Base-by-base conservation (phyloP, 257 asterid species). In the Galeopsis tetrahit region DNA sequence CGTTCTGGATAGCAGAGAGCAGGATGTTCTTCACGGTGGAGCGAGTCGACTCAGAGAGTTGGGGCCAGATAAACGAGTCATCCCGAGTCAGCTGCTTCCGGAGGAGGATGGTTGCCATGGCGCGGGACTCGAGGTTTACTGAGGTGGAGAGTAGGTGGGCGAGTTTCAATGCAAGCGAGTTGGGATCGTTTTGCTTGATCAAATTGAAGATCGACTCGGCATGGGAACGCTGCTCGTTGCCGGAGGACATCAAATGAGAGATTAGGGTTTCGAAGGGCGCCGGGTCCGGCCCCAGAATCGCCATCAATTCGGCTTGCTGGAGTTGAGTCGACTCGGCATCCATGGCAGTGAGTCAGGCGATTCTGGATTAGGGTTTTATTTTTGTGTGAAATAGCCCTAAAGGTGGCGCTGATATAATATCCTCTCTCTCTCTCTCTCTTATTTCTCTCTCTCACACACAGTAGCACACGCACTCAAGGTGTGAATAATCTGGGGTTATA, bases 121-220 rank as follows among this genome's bases (percentile, higher is more conserved):
- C 90, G 3, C 98, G 95, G 2, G 96, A 84, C 85, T 90, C 96
- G 0, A 70, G 74, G 65, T 76, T 85, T 0, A 63, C 88, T 4
- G 96, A 93, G 0, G 88, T 68, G 1, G 95, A 82, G 10, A 93
- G 80, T 2, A 93, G 82, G 59, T 90, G 91, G 0, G 92, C 81
- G 68, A 93, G 93, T 68, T 90, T 90, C 65, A 90, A 62, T 0
- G 82, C 84, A 28, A 93, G 91, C 52, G 96, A 85, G 74, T 93
- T 87, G 2, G 98, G 98, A 81, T 93, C 92, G 81, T 79, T 90
- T 74, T 91, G 93, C 85, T 90, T 90, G 75, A 89, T 76, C 73
- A 87, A 82, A 74, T 93, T 90, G 86, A 86, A 93, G 72, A 93
- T 72, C 39, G 93, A 79, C 77, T 93, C 98, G 15, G 98, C 98